Evolutionary conservation across 306 rosid species (phyloP), one percentile per base, ranked within the genome.

Genomic region (Malus fusca): DNA sequence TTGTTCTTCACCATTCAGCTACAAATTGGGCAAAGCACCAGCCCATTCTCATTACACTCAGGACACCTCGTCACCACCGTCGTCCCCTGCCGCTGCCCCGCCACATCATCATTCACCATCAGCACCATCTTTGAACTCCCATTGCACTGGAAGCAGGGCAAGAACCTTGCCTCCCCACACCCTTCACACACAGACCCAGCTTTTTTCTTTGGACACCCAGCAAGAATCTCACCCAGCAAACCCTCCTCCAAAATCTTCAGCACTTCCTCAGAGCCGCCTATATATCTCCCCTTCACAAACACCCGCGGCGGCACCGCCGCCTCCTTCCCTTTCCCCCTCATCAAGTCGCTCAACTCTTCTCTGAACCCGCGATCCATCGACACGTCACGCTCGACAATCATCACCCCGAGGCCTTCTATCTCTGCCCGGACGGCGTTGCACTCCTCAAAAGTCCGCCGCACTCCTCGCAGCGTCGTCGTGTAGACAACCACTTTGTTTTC

Each of bases 11-110:
- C 35, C 6, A 48, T 75, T 87, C 85, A 92, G 82, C 89, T 80
- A 77, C 98, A 91, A 42, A 93, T 70, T 5, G 97, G 97, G 81
- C 98, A 94, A 28, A 90, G 68, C 5, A 91, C 92, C 77, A 94
- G 82, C 43, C 97, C 98, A 86, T 91, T 94, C 58, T 94, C 98
- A 80, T 94, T 91, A 77, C 98, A 94, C 65, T 86, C 85, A 11
- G 78, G 75, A 62, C 98, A 94, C 73, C 83, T 90, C 22, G 84
- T 83, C 30, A 90, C 87, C 52, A 81, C 62, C 2, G 60, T 71
- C 26, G 74, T 77, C 19, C 88, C 86, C 28, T 75, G 84, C 43
- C 81, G 81, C 64, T 73, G 77, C 59, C 67, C 77, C 72, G n/a
- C 35, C 23, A 51, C 21, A 19, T 72, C 79, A 15, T 87, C 78